Evolutionary conservation across 116 monocot species (phyloP).

Genomic region (Trichopus zeylanicus): DNA sequence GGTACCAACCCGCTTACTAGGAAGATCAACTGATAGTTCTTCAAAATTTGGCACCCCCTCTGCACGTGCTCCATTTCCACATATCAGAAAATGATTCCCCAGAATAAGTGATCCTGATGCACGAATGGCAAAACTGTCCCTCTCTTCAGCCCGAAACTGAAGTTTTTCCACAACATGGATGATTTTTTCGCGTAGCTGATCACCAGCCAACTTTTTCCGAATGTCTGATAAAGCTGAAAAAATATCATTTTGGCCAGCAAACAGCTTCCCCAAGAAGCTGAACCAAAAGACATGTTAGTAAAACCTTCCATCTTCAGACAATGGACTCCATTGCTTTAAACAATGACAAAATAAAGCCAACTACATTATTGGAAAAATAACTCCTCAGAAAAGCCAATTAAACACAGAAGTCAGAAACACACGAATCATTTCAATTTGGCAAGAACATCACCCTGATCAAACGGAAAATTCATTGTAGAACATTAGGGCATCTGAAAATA

Average conservation of each 20-base stretch:
- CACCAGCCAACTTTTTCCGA: constrained; percentile 59
- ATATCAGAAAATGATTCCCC: constrained; percentile 77
- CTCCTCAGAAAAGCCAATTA: not conserved
- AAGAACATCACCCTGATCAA: not conserved
- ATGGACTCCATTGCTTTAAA: not conserved
- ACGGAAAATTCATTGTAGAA: not conserved
- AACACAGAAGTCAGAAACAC: not conserved
- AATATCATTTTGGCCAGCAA: constrained; percentile 42
- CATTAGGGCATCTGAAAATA: not conserved
- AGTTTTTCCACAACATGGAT: constrained; percentile 94
- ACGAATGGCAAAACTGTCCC: constrained; percentile 53
- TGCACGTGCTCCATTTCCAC: constrained; percentile 67
- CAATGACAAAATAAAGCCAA: too few relatives aligned
- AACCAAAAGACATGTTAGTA: not conserved
- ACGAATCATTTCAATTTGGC: not conserved
- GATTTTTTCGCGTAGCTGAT: constrained; percentile 57
- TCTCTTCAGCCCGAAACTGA: constrained; percentile 53
- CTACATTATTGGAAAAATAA: not conserved
- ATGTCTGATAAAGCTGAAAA: constrained; percentile 63
- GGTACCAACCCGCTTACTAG: constrained; percentile 40
- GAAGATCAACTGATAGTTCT: constrained; percentile 49
- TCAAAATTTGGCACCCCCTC: constrained; percentile 78
- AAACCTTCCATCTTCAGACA: not conserved
- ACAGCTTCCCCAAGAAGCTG: constrained; percentile 72
- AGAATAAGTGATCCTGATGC: constrained; percentile 78